Base-by-base conservation (phyloP, 1,284 basidiomycete species). In the Acaromyces ingoldii region DNA sequence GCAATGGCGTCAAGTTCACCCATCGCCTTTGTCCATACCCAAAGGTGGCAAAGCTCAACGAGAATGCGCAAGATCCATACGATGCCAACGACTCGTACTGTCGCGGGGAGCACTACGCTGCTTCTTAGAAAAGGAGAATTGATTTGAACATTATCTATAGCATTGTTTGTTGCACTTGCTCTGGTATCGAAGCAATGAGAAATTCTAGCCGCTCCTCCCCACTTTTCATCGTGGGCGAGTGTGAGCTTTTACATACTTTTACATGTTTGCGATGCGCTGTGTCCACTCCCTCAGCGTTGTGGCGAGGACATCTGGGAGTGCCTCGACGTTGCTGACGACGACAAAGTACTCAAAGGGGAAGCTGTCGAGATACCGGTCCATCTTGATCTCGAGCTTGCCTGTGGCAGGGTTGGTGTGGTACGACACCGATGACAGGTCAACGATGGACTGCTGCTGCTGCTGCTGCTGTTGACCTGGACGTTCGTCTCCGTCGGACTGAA, bases 321-420 rank as follows among this genome's bases (percentile, higher is more conserved):
- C 85, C 76, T 95, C 91, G 34, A 95, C 90, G 67, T 89, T 84
- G 56, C 91, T 81, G 40, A 99, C 78, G 15, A 99, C 88, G 45
- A 97, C 87, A 66, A 92, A 98, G 76, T 95, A 95, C 78, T 96
- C 91, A 78, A 98, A 98, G 0, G 95, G 95, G 83, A 99, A 98
- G 3, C 89, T 87, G 73, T 97, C 91, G 42, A 75, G 65, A 76
- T 97, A 97, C 44, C 89, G 83, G 67, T 87, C 82, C 80, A 96
- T 84, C 71, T 89, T 84, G 63, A 98, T 79, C 77, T 96, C 88
- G 83, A 92, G 85, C 58, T 77, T 76, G 19, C 93, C 93, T 7
- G 47, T 48, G 36, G 52, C 57, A 17, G 70, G 61, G 58, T 88
- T 84, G 1, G 70, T 64, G n/a, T 88, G 83, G 80, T 92, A 95